These are phyloP conservation scores for Picea mariana DNA, from an alignment of 83 land plant genomes.

Conservation along the genomic window DNA sequence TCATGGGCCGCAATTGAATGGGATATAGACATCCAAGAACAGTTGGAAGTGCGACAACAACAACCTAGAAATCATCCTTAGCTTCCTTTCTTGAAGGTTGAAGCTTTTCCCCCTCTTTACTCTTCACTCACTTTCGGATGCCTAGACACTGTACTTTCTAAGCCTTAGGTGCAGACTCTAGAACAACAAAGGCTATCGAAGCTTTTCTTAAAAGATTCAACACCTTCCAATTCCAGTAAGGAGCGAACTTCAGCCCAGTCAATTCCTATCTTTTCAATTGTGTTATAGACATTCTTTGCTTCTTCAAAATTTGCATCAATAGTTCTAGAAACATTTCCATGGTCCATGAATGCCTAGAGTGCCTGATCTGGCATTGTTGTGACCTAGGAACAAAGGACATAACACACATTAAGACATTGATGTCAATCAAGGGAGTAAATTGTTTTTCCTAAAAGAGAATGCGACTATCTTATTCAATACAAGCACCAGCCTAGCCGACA, in stretches of 20 bases:
- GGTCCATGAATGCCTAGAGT: conserved; percentile 88
- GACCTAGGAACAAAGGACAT: conserved; percentile 47
- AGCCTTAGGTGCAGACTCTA: no score
- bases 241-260: conserved; percentile 80
- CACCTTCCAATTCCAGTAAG: conserved; percentile 93
- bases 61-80: no score
- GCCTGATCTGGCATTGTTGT: conserved; percentile 98
- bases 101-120: no score
- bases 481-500: neutral
- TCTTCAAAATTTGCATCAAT: conserved; percentile 81
- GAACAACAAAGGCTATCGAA: conserved; percentile 63
- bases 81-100: no score
- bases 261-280: conserved; percentile 84
- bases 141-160: no score
- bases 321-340: conserved; percentile 86
- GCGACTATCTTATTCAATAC: neutral
- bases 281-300: conserved; percentile 75
- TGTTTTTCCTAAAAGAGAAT: neutral
- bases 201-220: conserved; percentile 94
- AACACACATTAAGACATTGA: neutral
- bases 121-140: no score
- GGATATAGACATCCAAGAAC: no score
- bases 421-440: neutral
- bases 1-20: no score
- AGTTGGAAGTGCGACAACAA: no score